phyloP scores from a whole-genome alignment of 2,329 filamentous ascomycete genomes.

The Phialocephala sp. region DNA sequence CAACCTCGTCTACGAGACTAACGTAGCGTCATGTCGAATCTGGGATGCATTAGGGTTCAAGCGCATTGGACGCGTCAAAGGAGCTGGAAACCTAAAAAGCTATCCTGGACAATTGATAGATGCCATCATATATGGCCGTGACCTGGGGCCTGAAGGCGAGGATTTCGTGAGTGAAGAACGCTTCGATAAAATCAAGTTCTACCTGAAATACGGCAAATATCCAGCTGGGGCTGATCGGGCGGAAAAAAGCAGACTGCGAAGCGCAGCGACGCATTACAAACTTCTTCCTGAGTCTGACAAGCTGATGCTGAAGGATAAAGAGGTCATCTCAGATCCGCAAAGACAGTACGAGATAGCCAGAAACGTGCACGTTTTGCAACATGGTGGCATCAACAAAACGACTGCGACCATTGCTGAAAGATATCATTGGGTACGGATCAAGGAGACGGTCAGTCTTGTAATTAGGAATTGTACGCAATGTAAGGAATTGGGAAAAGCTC shows the following conservation, averaged over 20 bases:
- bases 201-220: constrained; percentile 93
- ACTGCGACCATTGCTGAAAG: constrained; percentile 91
- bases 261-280: constrained; percentile 94
- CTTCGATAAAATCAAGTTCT: constrained; percentile 98
- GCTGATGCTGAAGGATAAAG: constrained; percentile 96
- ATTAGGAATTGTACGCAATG: constrained; percentile 91
- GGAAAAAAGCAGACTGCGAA: constrained; percentile 92
- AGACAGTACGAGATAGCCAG: constrained; percentile 90
- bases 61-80: constrained; percentile 69
- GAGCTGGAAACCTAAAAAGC: constrained; percentile 57
- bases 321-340: constrained; percentile 89
- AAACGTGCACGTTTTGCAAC: constrained; percentile 73
- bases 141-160: constrained; percentile 65
- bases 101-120: constrained; percentile 58
- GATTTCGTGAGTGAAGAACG: constrained; percentile 92
- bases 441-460: constrained; percentile 93
- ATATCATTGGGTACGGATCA: constrained; percentile 98
- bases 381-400: constrained; percentile 98
- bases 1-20: constrained; percentile 78
- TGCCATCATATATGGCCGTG: constrained; percentile 67
- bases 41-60: constrained; percentile 79
- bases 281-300: constrained; percentile 70
- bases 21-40: constrained; percentile 72
- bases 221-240: constrained; percentile 91
- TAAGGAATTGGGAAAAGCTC: constrained; percentile 75